Conservation (phyloP, 2,329 filamentous ascomycete genomes). For the Alternaria novae-zelandiae region DNA sequence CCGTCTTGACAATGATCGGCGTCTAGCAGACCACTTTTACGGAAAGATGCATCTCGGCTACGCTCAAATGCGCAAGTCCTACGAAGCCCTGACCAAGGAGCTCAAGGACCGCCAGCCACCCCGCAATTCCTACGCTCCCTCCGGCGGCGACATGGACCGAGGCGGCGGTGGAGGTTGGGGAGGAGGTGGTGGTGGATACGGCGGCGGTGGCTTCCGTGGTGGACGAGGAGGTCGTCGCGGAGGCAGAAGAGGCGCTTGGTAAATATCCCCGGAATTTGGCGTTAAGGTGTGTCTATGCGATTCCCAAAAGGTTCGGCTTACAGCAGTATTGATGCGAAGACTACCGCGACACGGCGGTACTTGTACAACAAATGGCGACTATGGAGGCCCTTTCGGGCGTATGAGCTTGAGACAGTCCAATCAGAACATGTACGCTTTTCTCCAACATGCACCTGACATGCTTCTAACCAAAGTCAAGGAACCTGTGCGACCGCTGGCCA, state of each 20-base stretch:
- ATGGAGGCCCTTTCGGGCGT: slow-evolving; percentile 17
- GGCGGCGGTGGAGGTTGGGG: slow-evolving; percentile 35
- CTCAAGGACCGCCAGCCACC: slow-evolving; percentile 74
- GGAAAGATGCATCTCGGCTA: slow-evolving; percentile 99
- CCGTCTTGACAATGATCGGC: slow-evolving; percentile 89
- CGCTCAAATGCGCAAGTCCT: slow-evolving; percentile 96
- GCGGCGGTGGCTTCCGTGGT: slow-evolving; percentile 36
- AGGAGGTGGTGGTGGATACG: slow-evolving; percentile 22
- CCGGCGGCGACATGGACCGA: slow-evolving; percentile 33
- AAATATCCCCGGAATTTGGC: slow-evolving; percentile 30
- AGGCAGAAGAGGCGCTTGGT: slow-evolving; percentile 40
- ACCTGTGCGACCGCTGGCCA: slow-evolving; percentile 16
- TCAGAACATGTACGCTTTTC: slow-evolving; percentile 43
- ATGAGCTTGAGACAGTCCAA: slow-evolving; percentile 35
- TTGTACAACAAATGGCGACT: slow-evolving; percentile 34
- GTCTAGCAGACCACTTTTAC: slow-evolving; percentile 96
- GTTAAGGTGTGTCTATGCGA: slow-evolving; percentile 48
- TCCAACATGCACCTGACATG: slow-evolving; percentile 35
- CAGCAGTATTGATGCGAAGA: slow-evolving; percentile 33
- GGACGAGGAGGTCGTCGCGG: slow-evolving; percentile 25
- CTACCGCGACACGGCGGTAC: slow-evolving; percentile 24
- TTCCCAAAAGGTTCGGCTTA: slow-evolving; percentile 42
- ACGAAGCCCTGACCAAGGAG: slow-evolving; percentile 84
- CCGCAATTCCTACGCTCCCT: slow-evolving; percentile 46
- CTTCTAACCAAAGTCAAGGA: slow-evolving; percentile 43